Base-by-base conservation (phyloP, 148 eudicot genomes). In the Silene uniflora region DNA sequence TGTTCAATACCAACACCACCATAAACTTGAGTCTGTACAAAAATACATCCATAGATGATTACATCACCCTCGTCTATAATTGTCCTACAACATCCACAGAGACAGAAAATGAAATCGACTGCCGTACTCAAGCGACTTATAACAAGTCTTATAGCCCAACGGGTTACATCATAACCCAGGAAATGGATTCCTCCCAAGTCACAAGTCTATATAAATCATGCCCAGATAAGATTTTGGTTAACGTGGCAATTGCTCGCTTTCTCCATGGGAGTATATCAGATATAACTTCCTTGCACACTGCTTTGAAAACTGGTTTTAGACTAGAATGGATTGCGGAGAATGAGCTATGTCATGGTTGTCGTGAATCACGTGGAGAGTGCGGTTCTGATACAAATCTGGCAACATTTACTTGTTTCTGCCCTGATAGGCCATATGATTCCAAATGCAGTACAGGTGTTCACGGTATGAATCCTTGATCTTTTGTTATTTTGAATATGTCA, bases 371-470 rank as follows among this genome's bases (percentile, higher is more conserved):
- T 7, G 91, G 91, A 22, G 39, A 68, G 67, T 90, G 94, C 46
- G 94, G 91, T 29, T 79, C 52, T 11, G 23, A 81, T 27, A 25
- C 75, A 39, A 54, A 16, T 27, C 5, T 76, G 10, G 10, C 5
- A 0, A 67, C 22, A 13, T 86, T 90, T 73, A 24, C 74, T 61
- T 90, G 94, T 60, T 81, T 81, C 23, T 85, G 93, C 35, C 6
- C 19, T 8, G 80, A 84, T 74, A 16, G 73, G n/a, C 27, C 81
- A 59, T 75, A 67, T 55, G 2, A 13, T 21, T 32, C 14, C 23
- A 61, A 1, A 8, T 62, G 77, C 46, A 3, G 19, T 67, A 4
- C 69, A 2, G 10, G 21, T 29, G 46, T 1, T 32, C 32, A 16
- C 0, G 5, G 19, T 69, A 76, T 29, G 35, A 23, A 35, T 47